Evolutionary conservation across 306 rosid species (phyloP).

Genomic region (Dryas octopetala): DNA sequence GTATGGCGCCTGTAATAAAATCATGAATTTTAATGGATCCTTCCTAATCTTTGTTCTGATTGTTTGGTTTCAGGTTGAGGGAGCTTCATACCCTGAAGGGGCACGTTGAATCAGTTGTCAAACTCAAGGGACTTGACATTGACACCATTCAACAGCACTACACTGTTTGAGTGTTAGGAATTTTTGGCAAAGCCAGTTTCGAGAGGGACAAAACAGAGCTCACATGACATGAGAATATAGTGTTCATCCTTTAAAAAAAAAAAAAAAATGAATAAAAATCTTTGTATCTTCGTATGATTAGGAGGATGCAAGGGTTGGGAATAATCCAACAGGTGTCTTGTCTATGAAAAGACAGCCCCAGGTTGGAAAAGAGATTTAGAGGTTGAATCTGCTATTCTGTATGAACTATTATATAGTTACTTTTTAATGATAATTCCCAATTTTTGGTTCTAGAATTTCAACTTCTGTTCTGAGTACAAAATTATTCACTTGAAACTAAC

Average conservation of each 20-base stretch:
- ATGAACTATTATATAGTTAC: constrained; percentile 15
- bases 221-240: constrained; percentile 3
- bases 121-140: constrained; percentile 85
- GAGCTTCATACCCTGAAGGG: constrained; percentile 91
- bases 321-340: constrained; percentile 52
- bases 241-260: constrained; percentile 1
- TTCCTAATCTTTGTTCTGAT: not conserved
- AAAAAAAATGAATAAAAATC: not conserved
- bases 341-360: constrained; percentile 29
- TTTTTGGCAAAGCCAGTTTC: constrained; percentile 13
- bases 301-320: constrained; percentile 34
- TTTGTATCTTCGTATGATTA: not conserved
- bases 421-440: constrained; percentile 29
- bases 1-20: not conserved
- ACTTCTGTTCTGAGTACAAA: not conserved
- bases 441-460: not conserved
- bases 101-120: constrained; percentile 89
- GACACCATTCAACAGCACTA: constrained; percentile 89
- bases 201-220: constrained; percentile 23
- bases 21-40: not conserved
- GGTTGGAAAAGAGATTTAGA: constrained; percentile 23
- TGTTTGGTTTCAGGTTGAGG: constrained; percentile 54
- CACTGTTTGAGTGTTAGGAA: constrained; percentile 51
- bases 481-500: not conserved
- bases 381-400: constrained; percentile 24